Evolutionary conservation across 75 land plant genomes (phyloP).

Genomic region (Ceratopteris richardii): DNA sequence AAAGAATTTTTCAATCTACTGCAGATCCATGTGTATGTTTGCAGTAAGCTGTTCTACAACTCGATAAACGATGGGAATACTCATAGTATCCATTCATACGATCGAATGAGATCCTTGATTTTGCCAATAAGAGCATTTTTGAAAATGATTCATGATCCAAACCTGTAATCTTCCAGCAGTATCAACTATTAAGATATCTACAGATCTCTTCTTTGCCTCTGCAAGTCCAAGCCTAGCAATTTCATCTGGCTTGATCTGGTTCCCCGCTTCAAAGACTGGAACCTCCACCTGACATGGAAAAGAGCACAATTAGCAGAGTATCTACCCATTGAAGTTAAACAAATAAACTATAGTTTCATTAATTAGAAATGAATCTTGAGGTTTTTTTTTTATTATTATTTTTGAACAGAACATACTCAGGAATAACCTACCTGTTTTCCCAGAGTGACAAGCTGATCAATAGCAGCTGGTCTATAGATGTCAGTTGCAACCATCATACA

Average conservation of each 20-base stretch:
- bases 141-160: too few species aligned
- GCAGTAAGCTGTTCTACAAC: too few species aligned
- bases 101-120: too few species aligned
- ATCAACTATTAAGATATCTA: constrained; percentile 84
- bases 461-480: constrained; percentile 97
- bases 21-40: too few species aligned
- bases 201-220: constrained; percentile 70
- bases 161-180: constrained; percentile 99
- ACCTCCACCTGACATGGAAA: constrained; percentile 58
- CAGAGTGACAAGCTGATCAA: constrained; percentile 88
- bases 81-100: too few species aligned
- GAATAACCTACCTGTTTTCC: constrained; percentile 99
- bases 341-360: too few species aligned
- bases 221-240: constrained; percentile 74
- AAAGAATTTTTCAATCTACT: too few species aligned
- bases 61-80: too few species aligned
- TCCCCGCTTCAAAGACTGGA: constrained; percentile 79
- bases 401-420: too few species aligned
- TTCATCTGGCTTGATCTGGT: constrained; percentile 59
- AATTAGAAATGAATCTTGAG: too few species aligned
- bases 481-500: constrained; percentile 95
- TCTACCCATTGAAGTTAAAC: neutral
- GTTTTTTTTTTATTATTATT: too few species aligned
- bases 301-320: neutral
- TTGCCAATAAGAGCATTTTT: too few species aligned